These are phyloP conservation scores for Dipteronia dyeriana DNA, from an alignment of 345 rosid species.

Conservation along the genomic window DNA sequence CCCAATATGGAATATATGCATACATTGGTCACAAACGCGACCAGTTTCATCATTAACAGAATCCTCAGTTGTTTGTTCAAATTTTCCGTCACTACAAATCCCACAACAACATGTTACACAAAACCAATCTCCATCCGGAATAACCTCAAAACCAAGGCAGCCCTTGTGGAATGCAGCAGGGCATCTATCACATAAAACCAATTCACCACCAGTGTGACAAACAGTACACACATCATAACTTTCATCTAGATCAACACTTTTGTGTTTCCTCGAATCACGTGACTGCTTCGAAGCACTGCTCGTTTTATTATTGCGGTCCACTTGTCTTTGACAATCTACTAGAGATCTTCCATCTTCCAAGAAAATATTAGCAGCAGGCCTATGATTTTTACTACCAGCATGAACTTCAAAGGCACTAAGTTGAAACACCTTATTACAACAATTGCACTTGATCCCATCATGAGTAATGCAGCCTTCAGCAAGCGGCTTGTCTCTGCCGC, in stretches of 20 bases:
- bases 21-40: conserved; percentile 60
- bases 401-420: conserved; percentile 24
- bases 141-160: conserved; percentile 51
- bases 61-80: conserved; percentile 18
- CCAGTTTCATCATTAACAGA: conserved; percentile 2
- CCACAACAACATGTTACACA: conserved; percentile 77
- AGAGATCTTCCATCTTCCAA: conserved; percentile 46
- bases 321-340: conserved; percentile 43
- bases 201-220: conserved; percentile 53
- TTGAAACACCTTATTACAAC: conserved; percentile 31
- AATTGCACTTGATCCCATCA: conserved; percentile 40
- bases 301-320: conserved; percentile 15
- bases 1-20: conserved; percentile 47
- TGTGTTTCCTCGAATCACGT: conserved; percentile 4
- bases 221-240: conserved; percentile 30
- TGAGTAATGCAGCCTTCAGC: conserved; percentile 43
- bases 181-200: conserved; percentile 60
- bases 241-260: background rate
- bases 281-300: conserved; percentile 1
- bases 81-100: conserved; percentile 43
- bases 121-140: conserved; percentile 73
- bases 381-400: conserved; percentile 22
- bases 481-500: background rate
- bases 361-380: conserved; percentile 38
- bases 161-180: conserved; percentile 42